These are phyloP conservation scores for Botrytis hyacinthi DNA, from an alignment of 2,329 filamentous ascomycete species.

Conservation along the genomic window DNA sequence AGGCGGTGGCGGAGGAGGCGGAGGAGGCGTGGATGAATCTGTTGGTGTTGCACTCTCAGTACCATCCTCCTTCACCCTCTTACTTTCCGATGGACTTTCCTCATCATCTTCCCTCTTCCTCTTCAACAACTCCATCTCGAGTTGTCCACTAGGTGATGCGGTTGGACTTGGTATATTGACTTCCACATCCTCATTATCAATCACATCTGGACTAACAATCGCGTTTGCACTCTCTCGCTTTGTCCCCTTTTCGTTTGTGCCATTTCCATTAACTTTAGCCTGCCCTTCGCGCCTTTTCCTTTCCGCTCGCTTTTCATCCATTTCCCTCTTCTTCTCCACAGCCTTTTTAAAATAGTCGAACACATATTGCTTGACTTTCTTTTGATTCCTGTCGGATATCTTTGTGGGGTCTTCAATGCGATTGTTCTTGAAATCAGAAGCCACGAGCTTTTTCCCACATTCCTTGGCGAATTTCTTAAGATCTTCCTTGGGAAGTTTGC, in stretches of 20 bases:
- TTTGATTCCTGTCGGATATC: constrained; percentile 73
- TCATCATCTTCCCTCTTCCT: constrained; percentile 56
- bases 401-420: constrained; percentile 80
- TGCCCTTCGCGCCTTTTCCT: constrained; percentile 32
- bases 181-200: constrained; percentile 32
- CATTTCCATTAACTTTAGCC: constrained; percentile 28
- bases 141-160: constrained; percentile 15
- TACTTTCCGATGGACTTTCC: constrained; percentile 30
- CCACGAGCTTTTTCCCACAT: constrained; percentile 83
- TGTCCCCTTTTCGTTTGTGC: background rate
- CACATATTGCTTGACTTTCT: constrained; percentile 79
- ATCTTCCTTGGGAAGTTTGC: constrained; percentile 80
- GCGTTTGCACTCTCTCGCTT: background rate
- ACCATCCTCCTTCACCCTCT: constrained; percentile 35
- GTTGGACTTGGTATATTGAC: constrained; percentile 13
- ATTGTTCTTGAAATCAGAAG: constrained; percentile 86
- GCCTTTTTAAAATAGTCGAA: constrained; percentile 86
- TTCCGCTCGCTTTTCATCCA: constrained; percentile 64
- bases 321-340: constrained; percentile 67
- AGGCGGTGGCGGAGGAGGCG: constrained; percentile 35
- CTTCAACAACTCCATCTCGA: constrained; percentile 47
- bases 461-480: constrained; percentile 62
- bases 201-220: constrained; percentile 33
- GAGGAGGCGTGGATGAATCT: constrained; percentile 28
- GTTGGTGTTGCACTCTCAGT: background rate